Evolutionary conservation across 371 early-diverging fungal genomes (phyloP), one percentile per base, ranked within the genome.

Genomic region (Batkoa obscura): DNA sequence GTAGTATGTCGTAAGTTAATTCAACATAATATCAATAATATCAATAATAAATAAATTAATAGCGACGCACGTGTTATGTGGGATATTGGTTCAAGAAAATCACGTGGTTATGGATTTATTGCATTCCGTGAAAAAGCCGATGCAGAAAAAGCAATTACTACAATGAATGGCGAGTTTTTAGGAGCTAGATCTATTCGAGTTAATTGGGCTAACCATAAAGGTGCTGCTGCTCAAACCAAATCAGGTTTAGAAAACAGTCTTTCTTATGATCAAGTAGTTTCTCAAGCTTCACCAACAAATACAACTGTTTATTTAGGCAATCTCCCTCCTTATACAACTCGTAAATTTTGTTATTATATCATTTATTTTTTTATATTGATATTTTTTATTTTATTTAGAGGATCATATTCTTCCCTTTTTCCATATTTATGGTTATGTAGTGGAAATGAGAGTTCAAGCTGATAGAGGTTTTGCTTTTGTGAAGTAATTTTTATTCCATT

Each of bases 391-490:
- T 56, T 23, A 45, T 53, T 45, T 56, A 75, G 79, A 86, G 64
- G 76, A 77, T 55, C 87, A 90, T 52, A 63, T 91, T 60, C 61
- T 73, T 23, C 78, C 76, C 17, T 68, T 80, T 61, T 88, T 91
- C 73, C 80, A 80, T 58, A 72, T 69, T 32, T 86, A 68, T 59
- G 92, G 92, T 3, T 73, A 64, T 61, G 73, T 88, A 5, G 64
- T 78, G 43, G 90, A 90, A 58, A 63, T 88, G 48, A 75, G 84
- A 51, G 68, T 90, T 63, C 91, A 90, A 66, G 70, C 80, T 12
- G 92, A 91, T 47, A 82, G 87, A 50, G 91, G 91, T n/a, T 91
- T 80, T 63, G 90, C 85, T 10, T 91, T 91, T 67, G 74, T 91
- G 63, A 83, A 80, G 80, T 80, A 67, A 63, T 67, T 62, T 13